Evolutionary conservation across 257 asterid genomes (phyloP).

Genomic region (Penstemon davidsonii): DNA sequence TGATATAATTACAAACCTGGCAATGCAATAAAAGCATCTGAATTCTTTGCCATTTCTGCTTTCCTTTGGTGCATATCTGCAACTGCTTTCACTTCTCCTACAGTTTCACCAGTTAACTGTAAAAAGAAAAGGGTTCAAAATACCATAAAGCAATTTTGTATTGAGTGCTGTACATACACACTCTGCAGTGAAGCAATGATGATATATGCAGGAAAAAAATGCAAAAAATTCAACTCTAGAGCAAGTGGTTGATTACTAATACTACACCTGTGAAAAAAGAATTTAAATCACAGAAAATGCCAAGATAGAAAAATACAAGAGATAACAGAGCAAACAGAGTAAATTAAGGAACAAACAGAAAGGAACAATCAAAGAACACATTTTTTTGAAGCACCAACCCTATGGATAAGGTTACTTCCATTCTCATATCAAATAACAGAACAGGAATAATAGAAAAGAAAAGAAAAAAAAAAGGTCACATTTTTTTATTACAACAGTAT

Average conservation of each 20-base stretch:
- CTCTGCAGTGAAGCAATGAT: constrained; percentile 54
- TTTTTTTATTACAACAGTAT: no score
- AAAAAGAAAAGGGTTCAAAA: constrained; percentile 13
- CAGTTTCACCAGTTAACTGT: constrained; percentile 97
- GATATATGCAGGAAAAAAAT: constrained; percentile 25
- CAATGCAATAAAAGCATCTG: constrained; percentile 96
- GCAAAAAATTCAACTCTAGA: constrained; percentile 27
- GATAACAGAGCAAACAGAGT: constrained; percentile 26
- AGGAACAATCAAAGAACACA: constrained; percentile 35
- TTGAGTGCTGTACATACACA: constrained; percentile 15
- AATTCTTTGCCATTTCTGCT: constrained; percentile 93
- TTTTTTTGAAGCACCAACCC: constrained; percentile 33
- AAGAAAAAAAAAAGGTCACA: no score
- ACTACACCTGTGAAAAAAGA: constrained; percentile 13
- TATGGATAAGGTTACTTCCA: constrained; percentile 43
- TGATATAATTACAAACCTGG: constrained; percentile 60
- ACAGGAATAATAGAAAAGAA: no score
- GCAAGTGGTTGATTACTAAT: constrained; percentile 30
- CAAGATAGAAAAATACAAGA: constrained; percentile 48
- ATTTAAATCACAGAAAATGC: constrained; percentile 47
- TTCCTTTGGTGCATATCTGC: constrained; percentile 97
- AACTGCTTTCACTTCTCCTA: constrained; percentile 99
- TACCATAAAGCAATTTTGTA: constrained; percentile 28
- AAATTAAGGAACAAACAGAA: constrained; percentile 40
- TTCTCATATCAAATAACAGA: no score